Evolutionary conservation across 768 basidiomycete species (phyloP).

Genomic region (Tylopilus plumbeoviolaceoides): DNA sequence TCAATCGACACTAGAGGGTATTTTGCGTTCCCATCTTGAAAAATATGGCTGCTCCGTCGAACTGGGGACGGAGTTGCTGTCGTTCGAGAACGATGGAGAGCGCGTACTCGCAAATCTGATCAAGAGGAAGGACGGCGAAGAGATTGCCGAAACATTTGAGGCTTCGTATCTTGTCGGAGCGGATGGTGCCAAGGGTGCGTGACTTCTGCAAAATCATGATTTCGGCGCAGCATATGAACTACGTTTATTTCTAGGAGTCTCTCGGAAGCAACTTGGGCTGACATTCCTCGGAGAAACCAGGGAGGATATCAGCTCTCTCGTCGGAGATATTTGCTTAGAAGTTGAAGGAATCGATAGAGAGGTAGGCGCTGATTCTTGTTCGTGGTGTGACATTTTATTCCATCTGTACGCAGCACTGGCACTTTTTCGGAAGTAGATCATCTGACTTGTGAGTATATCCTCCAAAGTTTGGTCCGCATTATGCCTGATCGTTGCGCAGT

Average conservation of each 20-base stretch:
- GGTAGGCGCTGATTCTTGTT: too few species aligned
- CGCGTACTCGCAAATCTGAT: neutral
- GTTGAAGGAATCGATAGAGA: slow-evolving; percentile 29
- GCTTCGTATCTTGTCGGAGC: slow-evolving; percentile 38
- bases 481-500: too few species aligned
- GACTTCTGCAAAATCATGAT: too few species aligned
- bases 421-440: slow-evolving; percentile 12
- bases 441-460: slow-evolving; percentile 9
- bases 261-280: slow-evolving; percentile 39
- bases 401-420: slow-evolving; percentile 23
- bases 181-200: slow-evolving; percentile 37
- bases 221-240: too few species aligned
- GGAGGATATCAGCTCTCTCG: slow-evolving; percentile 20
- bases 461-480: too few species aligned
- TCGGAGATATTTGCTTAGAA: slow-evolving; percentile 36
- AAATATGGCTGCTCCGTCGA: slow-evolving; percentile 6
- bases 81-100: neutral
- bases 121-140: neutral
- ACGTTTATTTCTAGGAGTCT: slow-evolving; percentile 22
- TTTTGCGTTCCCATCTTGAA: slow-evolving; percentile 17
- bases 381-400: too few species aligned
- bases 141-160: slow-evolving; percentile 22
- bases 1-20: slow-evolving; percentile 30
- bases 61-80: neutral
- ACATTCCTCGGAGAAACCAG: slow-evolving; percentile 39